Conservation (phyloP, 768 basidiomycete species). For the Boletus rufocinnamomeus region DNA sequence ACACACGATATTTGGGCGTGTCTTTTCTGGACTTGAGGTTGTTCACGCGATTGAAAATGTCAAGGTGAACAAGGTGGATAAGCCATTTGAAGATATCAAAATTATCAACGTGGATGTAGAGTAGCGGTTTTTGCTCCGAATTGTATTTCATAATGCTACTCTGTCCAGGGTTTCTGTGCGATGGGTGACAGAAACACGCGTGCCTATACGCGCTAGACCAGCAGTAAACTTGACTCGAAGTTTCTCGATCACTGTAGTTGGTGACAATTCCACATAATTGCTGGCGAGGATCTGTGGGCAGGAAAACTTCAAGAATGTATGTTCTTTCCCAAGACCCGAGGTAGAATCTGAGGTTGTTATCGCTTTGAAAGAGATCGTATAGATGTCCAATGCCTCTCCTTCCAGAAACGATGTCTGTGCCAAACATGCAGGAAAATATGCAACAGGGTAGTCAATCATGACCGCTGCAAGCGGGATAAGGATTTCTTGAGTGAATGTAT, state of each 20-base stretch:
- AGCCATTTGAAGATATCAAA: constrained; percentile 93
- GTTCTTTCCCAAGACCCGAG: constrained; percentile 16
- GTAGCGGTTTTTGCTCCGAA: constrained; percentile 32
- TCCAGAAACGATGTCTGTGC: constrained; percentile 43
- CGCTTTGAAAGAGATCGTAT: constrained; percentile 35
- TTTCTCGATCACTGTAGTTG: constrained; percentile 27
- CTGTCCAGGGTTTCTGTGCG: constrained; percentile 44
- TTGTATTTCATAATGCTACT: constrained; percentile 44
- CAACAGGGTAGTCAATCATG: constrained; percentile 63
- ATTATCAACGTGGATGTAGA: constrained; percentile 80
- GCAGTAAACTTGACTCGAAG: constrained; percentile 38
- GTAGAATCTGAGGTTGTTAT: not conserved
- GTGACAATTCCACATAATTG: constrained; percentile 16
- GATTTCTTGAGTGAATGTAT: constrained; percentile 25
- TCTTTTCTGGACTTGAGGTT: constrained; percentile 84
- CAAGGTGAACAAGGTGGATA: constrained; percentile 80
- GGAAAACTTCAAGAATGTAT: constrained; percentile 58
- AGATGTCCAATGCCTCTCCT: constrained; percentile 51
- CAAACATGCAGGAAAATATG: constrained; percentile 49
- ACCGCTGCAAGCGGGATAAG: constrained; percentile 58
- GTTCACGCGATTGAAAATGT: constrained; percentile 92
- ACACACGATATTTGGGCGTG: constrained; percentile 91
- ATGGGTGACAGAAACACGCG: constrained; percentile 32
- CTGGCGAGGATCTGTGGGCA: constrained; percentile 42
- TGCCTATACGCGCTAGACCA: constrained; percentile 31